Evolutionary conservation across 371 early-diverging fungal species (phyloP).

Genomic region (Sporodiniella umbellata): DNA sequence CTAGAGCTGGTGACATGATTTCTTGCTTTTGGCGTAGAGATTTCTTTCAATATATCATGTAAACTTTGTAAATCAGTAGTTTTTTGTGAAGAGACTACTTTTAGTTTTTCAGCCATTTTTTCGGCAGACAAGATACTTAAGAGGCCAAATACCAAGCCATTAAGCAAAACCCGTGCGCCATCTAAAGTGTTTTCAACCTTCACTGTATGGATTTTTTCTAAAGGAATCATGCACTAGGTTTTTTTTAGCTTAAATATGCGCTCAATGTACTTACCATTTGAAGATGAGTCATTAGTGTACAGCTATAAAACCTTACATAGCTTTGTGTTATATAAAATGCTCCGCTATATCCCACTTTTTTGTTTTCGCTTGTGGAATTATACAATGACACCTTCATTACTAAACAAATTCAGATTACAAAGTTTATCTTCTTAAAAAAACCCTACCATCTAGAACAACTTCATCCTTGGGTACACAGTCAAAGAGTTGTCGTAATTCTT

Average conservation of each 20-base stretch:
- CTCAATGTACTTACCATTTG: constrained; percentile 25
- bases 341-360: constrained; percentile 26
- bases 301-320: constrained; percentile 43
- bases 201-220: constrained; percentile 28
- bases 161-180: constrained; percentile 1
- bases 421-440: too few relatives aligned
- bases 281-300: constrained; percentile 33
- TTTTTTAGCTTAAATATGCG: background rate
- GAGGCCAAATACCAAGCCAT: background rate
- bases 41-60: constrained; percentile 24
- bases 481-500: constrained; percentile 31
- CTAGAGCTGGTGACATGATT: constrained; percentile 33
- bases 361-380: too few relatives aligned
- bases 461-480: constrained; percentile 28
- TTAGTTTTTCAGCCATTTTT: constrained; percentile 26
- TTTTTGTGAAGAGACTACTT: constrained; percentile 10
- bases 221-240: constrained; percentile 26
- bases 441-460: constrained; percentile 41
- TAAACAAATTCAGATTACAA: too few relatives aligned
- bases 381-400: too few relatives aligned
- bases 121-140: constrained; percentile 12
- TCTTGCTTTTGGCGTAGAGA: constrained; percentile 8
- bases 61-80: constrained; percentile 16
- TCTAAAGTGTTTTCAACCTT: constrained; percentile 18
- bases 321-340: constrained; percentile 32